Evolutionary conservation across 2,329 filamentous ascomycete genomes (phyloP), one percentile per base, ranked within the genome.

Genomic region (Paecilomyces niveus): DNA sequence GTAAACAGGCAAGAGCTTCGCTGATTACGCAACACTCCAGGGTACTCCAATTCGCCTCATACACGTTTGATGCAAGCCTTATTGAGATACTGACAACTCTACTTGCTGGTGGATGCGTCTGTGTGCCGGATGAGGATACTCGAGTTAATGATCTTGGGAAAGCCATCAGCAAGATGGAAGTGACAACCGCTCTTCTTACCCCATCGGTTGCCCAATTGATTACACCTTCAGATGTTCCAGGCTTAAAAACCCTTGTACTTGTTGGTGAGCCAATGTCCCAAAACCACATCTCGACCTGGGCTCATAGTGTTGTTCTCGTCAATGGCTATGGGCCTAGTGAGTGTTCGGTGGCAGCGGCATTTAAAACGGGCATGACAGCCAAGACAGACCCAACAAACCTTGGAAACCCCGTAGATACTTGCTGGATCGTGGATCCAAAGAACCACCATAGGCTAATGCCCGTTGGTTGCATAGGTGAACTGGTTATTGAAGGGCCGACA

Each of bases 171-270:
- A 56, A 69, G 0, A 77, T 80, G 70, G 67, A 75, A 8, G 76
- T 78, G 21, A 78, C 74, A 24, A 78, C 75, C 75, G 78, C 75
- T 0, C 80, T 82, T 65, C 76, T 85, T 67, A 85, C 83, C 0
- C 78, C 81, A 0, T 72, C 80, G 0, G 72, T 85, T 13, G 81
- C 81, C 0, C 59, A 64, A 13, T 57, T 73, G 4, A 57, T 78
- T 1, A 60, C 65, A 8, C 74, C 73, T 0, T 55, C 59, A 1
- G 66, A 72, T 1, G 67, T 77, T 0, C 74, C 72, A 3, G 63
- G 61, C 2, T 58, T 78, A 4, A 67, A 67, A 18, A 66, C 64
- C 0, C 31, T 78, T 33, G 62, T 68, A 3, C 64, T 77, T 39
- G 69, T 66, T 13, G 74, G 73, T 7, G 74, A 76, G 57, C 65